Percentiles rank a stretch among this genome's conserved stretches.
Evolutionary conservation across 2,329 filamentous ascomycete genomes (phyloP).

Genomic region (Macrophomina phaseolina): DNA sequence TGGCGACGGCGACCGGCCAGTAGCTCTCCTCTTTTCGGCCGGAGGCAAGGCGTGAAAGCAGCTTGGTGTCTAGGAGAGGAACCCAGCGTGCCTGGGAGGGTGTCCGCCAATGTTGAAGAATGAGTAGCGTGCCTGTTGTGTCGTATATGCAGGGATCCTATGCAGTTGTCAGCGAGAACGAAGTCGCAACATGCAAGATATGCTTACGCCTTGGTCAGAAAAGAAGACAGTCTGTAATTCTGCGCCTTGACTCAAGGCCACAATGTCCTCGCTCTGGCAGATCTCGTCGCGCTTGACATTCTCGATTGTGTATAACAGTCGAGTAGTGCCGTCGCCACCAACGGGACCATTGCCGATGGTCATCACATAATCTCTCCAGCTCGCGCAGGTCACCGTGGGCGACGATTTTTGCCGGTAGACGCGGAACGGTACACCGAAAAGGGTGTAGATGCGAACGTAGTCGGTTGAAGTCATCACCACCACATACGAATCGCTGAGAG

Average conservation of each 20-base stretch:
- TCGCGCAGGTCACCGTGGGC: constrained; percentile 89
- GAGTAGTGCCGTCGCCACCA: constrained; percentile 75
- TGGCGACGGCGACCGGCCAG: constrained; percentile 92
- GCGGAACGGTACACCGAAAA: constrained; percentile 87
- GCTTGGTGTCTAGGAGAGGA: constrained; percentile 86
- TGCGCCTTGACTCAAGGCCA: constrained; percentile 78
- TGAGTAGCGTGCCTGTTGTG: constrained; percentile 84
- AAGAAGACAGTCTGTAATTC: constrained; percentile 87
- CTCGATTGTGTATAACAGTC: constrained; percentile 88
- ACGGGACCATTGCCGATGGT: constrained; percentile 93
- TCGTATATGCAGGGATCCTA: constrained; percentile 97
- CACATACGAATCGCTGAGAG: constrained; percentile 87
- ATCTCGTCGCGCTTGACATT: constrained; percentile 92
- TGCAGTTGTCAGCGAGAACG: constrained; percentile 22
- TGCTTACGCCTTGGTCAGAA: constrained; percentile 81
- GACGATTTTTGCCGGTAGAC: constrained; percentile 91
- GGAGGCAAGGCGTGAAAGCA: constrained; percentile 78
- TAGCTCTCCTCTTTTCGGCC: constrained; percentile 90
- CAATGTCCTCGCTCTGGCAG: constrained; percentile 91
- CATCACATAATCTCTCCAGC: constrained; percentile 95
- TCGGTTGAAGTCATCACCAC: constrained; percentile 85
- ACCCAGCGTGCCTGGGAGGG: constrained; percentile 88
- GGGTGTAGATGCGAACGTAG: constrained; percentile 90
- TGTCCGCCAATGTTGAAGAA: constrained; percentile 88
- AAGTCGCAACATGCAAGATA: not conserved